These are phyloP conservation scores for Boeremia lycopersici DNA, from an alignment of 2,329 filamentous ascomycete species.

Conservation along the genomic window DNA sequence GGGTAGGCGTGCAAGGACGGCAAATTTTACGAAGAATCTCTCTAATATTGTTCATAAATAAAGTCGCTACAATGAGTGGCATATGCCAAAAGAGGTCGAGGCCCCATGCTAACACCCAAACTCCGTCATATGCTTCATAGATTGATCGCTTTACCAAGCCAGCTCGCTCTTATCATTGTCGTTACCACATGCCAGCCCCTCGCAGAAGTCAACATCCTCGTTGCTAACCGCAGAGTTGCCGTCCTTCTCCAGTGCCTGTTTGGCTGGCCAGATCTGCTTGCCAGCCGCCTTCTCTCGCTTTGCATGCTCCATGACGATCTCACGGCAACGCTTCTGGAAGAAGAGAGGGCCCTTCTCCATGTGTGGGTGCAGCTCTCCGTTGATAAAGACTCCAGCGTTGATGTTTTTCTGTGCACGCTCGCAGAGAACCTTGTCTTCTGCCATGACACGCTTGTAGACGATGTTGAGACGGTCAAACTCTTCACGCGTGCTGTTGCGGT, in stretches of 20 bases:
- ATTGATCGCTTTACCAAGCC: slow-evolving; percentile 26
- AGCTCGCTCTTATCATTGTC: slow-evolving; percentile 37
- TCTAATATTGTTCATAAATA: background rate
- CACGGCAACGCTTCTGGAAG: slow-evolving; percentile 61
- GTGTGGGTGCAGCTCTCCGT: slow-evolving; percentile 66
- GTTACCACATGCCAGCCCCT: slow-evolving; percentile 33
- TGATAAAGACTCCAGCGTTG: slow-evolving; percentile 65
- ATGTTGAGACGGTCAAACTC: slow-evolving; percentile 63
- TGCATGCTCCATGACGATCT: slow-evolving; percentile 56
- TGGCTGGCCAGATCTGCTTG: slow-evolving; percentile 61
- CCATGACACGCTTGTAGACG: slow-evolving; percentile 68
- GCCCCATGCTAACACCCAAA: slow-evolving; percentile 27
- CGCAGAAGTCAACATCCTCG: slow-evolving; percentile 38
- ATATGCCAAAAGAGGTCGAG: slow-evolving; percentile 17
- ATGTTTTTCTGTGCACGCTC: slow-evolving; percentile 65
- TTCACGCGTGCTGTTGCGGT: slow-evolving; percentile 64
- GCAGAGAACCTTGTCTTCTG: slow-evolving; percentile 69
- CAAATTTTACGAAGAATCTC: background rate
- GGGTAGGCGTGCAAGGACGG: background rate
- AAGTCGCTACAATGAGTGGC: slow-evolving; percentile 12
- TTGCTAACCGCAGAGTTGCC: slow-evolving; percentile 27
- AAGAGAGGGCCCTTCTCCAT: slow-evolving; percentile 65
- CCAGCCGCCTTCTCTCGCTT: slow-evolving; percentile 54
- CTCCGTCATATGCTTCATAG: slow-evolving; percentile 26
- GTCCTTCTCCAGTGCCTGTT: slow-evolving; percentile 35